These are phyloP conservation scores for Saposhnikovia divaricata DNA, from an alignment of 129 eudicot species.

Conservation along the genomic window DNA sequence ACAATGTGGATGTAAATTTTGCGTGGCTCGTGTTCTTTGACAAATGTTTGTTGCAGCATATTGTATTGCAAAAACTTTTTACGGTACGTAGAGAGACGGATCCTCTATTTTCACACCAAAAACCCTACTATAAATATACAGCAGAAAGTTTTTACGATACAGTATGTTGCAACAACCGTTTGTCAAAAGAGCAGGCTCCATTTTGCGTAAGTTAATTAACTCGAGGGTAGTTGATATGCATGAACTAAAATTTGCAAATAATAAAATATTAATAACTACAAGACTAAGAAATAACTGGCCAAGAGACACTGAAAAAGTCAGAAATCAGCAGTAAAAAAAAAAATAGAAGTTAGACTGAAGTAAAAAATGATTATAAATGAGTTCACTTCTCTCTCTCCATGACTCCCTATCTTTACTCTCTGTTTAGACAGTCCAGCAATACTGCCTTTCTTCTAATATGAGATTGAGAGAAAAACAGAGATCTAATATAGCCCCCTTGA, in stretches of 20 bases:
- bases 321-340: background rate
- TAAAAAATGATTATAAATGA: slow-evolving; percentile 22
- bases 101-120: too few species aligned
- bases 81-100: too few species aligned
- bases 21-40: too few species aligned
- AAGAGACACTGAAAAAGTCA: background rate
- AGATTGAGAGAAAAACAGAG: background rate
- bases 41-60: too few species aligned
- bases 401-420: slow-evolving; percentile 24
- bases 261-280: background rate
- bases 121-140: too few species aligned
- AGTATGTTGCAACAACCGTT: too few species aligned
- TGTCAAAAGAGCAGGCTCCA: too few species aligned
- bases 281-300: background rate
- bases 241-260: background rate
- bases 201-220: background rate
- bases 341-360: background rate
- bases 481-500: background rate
- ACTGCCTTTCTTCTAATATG: slow-evolving; percentile 7
- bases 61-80: too few species aligned
- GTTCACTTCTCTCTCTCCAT: slow-evolving; percentile 20
- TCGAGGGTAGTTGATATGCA: too few species aligned
- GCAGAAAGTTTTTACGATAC: too few species aligned
- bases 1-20: too few species aligned
- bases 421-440: slow-evolving; percentile 21